Conservation (phyloP, 2,329 filamentous ascomycete genomes). For the Ceratocystis cacaofunesta region DNA sequence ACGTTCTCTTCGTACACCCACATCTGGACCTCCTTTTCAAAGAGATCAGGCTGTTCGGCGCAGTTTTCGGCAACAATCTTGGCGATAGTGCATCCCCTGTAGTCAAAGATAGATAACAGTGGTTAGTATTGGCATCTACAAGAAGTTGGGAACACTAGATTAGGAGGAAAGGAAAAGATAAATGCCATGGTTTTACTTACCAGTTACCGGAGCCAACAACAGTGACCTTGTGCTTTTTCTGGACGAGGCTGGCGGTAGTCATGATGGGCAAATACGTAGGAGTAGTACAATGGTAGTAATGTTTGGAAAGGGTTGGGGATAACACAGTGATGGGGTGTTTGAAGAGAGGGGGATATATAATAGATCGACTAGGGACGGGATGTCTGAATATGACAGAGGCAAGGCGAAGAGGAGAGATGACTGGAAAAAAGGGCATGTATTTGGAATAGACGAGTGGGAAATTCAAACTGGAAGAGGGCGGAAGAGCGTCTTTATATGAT, state of each 20-base stretch:
- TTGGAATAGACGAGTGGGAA: neutral
- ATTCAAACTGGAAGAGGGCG: constrained; percentile 2
- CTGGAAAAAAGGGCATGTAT: neutral
- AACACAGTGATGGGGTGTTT: neutral
- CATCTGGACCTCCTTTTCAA: constrained; percentile 87
- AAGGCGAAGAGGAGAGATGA: neutral
- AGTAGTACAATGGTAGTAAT: neutral
- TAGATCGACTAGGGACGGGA: neutral
- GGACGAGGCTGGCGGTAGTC: constrained; percentile 32
- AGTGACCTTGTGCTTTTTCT: constrained; percentile 79
- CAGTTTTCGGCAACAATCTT: constrained; percentile 96
- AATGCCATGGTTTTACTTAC: constrained; percentile 32
- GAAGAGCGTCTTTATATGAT: constrained; percentile 13
- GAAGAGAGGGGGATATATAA: neutral
- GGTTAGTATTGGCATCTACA: neutral
- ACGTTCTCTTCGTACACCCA: constrained; percentile 97
- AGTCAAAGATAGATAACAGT: neutral
- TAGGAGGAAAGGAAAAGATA: neutral
- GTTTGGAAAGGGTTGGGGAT: neutral
- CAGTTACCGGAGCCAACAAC: constrained; percentile 95
- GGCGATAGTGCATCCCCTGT: constrained; percentile 86
- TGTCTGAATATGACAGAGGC: neutral
- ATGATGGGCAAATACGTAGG: constrained; percentile 18
- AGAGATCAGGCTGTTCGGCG: constrained; percentile 58
- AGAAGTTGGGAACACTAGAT: neutral